Evolutionary conservation across 139 green algal genomes (phyloP), one percentile per base, ranked within the genome.

Genomic region (Haematococcus sp.): DNA sequence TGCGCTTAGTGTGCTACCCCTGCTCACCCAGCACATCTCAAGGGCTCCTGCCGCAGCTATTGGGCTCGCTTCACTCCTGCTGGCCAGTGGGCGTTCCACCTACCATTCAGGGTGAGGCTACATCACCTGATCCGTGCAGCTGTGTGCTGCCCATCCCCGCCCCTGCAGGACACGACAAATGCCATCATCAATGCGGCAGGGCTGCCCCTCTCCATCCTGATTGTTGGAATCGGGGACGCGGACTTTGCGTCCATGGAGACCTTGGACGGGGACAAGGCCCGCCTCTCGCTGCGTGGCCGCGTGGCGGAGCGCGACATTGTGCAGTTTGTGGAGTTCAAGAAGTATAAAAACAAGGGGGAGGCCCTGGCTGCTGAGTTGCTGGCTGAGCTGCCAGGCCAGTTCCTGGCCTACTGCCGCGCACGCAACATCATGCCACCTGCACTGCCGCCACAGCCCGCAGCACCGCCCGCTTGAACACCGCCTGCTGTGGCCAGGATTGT

Each of bases 151-250:
- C n/a, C n/a, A n/a, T n/a, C n/a, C n/a, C n/a, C n/a, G n/a, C n/a
- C n/a, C n/a, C n/a, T 66, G 22, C 71, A 80, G 76, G 72, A 78
- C 46, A 78, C 73, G 9, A 65, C 73, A 1, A 33, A 74, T 1
- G 73, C 77, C 2, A 70, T 90, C 25, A 78, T 90, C 31, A 27
- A 72, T 1, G 84, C 82, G 25, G 83, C 82, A 3, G n/a, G 2
- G 4, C 68, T 88, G 64, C 84, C 84, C 1, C 63, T 90, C n/a
- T 84, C 73, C 66, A 84, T 90, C 54, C 63, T 90, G 16, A 82
- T 90, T 31, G 84, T 90, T 25, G 84, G 84, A 25, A 80, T 90
- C 22, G 84, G 84, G 34, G 65, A 65, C 7, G 76, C 73, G 9
- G 76, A 88, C 61, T 87, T 90, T 25, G 20, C 28, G 0, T 73